Evolutionary conservation across 2,329 filamentous ascomycete species (phyloP).

Genomic region (Aspergillus tamarii): DNA sequence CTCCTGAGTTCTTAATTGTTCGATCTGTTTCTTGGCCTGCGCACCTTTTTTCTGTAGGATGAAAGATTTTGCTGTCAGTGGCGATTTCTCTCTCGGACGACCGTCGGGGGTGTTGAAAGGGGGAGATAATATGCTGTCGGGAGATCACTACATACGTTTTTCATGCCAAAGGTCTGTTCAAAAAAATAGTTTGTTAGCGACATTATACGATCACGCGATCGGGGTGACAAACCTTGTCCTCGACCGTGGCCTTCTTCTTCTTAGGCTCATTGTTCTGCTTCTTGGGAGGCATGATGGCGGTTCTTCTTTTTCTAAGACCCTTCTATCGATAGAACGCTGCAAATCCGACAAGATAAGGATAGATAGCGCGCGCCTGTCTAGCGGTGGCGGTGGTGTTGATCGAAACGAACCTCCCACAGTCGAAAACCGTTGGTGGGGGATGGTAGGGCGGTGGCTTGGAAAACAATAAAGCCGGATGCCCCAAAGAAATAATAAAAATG

Average conservation of each 20-base stretch:
- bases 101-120: conserved; percentile 9
- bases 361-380: conserved; percentile 1
- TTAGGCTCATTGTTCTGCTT: conserved; percentile 49
- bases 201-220: background rate
- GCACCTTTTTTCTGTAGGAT: conserved; percentile 78
- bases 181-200: conserved; percentile 15
- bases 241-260: conserved; percentile 61
- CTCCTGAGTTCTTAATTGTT: conserved; percentile 75
- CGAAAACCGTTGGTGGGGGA: conserved; percentile 7
- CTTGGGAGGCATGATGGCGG: conserved; percentile 52
- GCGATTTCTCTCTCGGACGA: conserved; percentile 7
- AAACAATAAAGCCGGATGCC: background rate
- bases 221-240: conserved; percentile 68
- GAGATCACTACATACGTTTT: conserved; percentile 65
- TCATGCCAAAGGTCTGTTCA: conserved; percentile 89
- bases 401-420: conserved; percentile 8
- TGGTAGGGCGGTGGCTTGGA: conserved; percentile 2
- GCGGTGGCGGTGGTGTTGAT: conserved; percentile 2
- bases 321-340: conserved; percentile 13
- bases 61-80: conserved; percentile 23
- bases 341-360: conserved; percentile 16
- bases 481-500: background rate
- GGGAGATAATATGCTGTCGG: background rate
- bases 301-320: conserved; percentile 13
- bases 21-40: conserved; percentile 86